A percentile compares a stretch with the other conserved stretches of the same genome.
phyloP scores from a whole-genome alignment of 441 rosid species.

The Biscutella laevigata region DNA sequence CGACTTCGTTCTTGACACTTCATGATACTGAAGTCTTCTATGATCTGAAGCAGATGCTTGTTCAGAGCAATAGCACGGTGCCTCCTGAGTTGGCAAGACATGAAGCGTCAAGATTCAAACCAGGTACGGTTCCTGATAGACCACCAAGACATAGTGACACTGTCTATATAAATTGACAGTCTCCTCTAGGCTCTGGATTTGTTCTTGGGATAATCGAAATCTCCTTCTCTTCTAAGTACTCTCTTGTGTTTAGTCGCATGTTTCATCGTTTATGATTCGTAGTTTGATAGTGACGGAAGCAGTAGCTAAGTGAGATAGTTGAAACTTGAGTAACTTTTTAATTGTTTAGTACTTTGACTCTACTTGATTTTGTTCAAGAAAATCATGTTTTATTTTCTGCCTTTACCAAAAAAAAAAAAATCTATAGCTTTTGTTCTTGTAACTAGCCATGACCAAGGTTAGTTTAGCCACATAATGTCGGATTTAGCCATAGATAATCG shows the following conservation, averaged over 20 bases:
- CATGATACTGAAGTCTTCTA: conserved; percentile 66
- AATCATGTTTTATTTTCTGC: background rate
- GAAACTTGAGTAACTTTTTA: background rate
- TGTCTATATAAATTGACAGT: conserved; percentile 66
- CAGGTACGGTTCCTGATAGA: conserved; percentile 75
- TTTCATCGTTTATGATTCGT: conserved; percentile 7
- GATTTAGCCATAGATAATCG: no score
- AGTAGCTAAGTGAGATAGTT: conserved; percentile 7
- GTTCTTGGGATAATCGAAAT: conserved; percentile 5
- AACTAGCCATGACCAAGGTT: no score
- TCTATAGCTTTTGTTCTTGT: no score
- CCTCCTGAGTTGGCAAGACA: conserved; percentile 85
- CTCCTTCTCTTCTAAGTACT: background rate
- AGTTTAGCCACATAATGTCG: no score
- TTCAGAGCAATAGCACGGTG: conserved; percentile 70
- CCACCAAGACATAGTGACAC: conserved; percentile 84
- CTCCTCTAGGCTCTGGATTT: conserved; percentile 8
- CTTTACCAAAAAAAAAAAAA: no score
- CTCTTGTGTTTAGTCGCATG: conserved; percentile 10
- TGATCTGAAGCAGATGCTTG: conserved; percentile 86
- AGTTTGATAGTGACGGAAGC: conserved; percentile 9
- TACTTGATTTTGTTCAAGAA: background rate
- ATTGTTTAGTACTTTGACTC: background rate
- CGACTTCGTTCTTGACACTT: conserved; percentile 71
- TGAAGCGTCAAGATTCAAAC: conserved; percentile 84